phyloP scores from a whole-genome alignment of 2,329 filamentous ascomycete species.

The Endoconidiophora polonica region DNA sequence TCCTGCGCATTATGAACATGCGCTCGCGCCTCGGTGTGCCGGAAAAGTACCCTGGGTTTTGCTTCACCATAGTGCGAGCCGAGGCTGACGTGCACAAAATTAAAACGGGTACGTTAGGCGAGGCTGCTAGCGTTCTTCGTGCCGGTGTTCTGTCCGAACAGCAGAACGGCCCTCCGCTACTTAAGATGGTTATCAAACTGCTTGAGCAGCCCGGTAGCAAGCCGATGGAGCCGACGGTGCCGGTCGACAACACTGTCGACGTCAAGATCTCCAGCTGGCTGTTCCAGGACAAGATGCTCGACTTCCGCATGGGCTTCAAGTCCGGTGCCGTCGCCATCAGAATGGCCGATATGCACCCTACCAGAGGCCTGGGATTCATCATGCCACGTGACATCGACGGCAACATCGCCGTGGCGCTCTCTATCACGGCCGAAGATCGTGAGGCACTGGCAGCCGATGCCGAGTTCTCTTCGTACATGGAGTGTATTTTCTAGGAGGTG shows the following conservation, averaged over 20 bases:
- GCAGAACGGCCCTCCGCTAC: background rate
- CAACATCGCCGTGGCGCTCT: background rate
- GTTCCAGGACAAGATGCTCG: background rate
- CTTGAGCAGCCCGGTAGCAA: background rate
- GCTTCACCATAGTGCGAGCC: background rate
- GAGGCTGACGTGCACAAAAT: background rate
- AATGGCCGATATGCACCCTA: background rate
- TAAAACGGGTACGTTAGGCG: background rate
- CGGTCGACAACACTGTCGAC: background rate
- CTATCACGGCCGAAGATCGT: background rate
- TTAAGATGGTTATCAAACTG: background rate
- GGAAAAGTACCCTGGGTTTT: background rate
- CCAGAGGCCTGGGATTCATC: background rate
- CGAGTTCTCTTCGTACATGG: background rate
- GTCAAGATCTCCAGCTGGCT: background rate
- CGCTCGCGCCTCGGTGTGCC: background rate
- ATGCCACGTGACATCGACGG: constrained; percentile 1
- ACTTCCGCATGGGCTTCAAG: background rate
- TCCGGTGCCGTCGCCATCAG: background rate
- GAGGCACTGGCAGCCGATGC: background rate
- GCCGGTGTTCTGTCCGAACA: background rate
- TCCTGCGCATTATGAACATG: background rate
- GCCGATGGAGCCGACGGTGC: background rate
- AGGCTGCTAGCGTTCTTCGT: background rate
- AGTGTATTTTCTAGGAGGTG: too few species aligned